Percentiles rank a stretch among this genome's conserved stretches.
Evolutionary conservation across 2,329 filamentous ascomycete species (phyloP).

Genomic region (Aspergillus intermedius): DNA sequence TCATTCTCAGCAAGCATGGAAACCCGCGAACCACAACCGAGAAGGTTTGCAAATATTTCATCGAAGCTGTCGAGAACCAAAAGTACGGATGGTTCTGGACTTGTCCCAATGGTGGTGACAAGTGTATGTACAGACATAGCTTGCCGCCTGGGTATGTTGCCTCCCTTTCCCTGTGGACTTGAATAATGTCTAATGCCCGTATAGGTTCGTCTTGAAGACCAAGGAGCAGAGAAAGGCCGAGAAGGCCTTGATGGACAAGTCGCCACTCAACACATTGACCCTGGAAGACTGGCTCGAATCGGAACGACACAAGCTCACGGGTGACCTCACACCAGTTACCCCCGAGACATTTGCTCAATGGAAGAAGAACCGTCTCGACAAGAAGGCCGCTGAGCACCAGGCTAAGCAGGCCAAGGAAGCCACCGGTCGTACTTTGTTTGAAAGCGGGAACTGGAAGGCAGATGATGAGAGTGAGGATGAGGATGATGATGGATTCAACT

Average conservation of each 20-base stretch:
- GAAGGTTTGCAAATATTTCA: constrained; percentile 99
- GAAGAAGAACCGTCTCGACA: constrained; percentile 90
- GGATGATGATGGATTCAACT: constrained; percentile 63
- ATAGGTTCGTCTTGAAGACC: constrained; percentile 90
- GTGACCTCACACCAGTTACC: constrained; percentile 86
- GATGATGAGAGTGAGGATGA: constrained; percentile 58
- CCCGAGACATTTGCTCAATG: constrained; percentile 89
- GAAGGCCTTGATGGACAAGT: constrained; percentile 94
- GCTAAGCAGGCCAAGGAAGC: constrained; percentile 88
- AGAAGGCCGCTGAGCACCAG: constrained; percentile 92
- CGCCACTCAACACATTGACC: constrained; percentile 85
- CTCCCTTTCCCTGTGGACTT: neutral
- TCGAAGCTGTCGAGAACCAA: constrained; percentile 92
- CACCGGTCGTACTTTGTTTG: constrained; percentile 89
- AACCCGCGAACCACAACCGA: constrained; percentile 94
- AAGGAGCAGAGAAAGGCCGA: constrained; percentile 94
- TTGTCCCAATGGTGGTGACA: constrained; percentile 91
- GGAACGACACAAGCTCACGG: constrained; percentile 90
- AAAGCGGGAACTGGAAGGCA: constrained; percentile 84
- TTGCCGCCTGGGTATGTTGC: constrained; percentile 79
- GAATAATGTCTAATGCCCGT: neutral
- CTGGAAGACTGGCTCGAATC: constrained; percentile 96
- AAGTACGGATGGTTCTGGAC: constrained; percentile 99
- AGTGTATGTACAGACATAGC: constrained; percentile 98
- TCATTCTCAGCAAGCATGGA: constrained; percentile 92